Evolutionary conservation across 257 asterid species (phyloP).

Genomic region (Orobanche coerulescens): DNA sequence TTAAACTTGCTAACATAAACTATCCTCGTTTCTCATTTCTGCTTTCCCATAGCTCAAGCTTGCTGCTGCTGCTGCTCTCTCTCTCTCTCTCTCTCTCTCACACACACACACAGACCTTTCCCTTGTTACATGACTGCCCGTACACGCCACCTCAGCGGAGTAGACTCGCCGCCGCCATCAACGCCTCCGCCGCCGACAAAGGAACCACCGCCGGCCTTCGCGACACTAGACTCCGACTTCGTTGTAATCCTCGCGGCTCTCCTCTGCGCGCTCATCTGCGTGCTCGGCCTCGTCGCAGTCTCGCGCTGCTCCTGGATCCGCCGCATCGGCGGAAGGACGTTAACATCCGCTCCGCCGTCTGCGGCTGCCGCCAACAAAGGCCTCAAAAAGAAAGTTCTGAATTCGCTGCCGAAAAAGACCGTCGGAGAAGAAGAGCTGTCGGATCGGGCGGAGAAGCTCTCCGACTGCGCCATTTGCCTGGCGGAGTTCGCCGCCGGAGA

Average conservation of each 20-base stretch:
- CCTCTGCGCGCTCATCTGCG: slow-evolving; percentile 51
- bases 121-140: slow-evolving; percentile 36
- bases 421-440: slow-evolving; percentile 23
- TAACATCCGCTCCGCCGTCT: not conserved
- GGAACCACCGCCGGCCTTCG: slow-evolving; percentile 17
- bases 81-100: slow-evolving; percentile 14
- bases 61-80: not conserved
- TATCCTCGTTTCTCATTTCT: not conserved
- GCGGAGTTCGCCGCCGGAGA: slow-evolving; percentile 46
- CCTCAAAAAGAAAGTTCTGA: slow-evolving; percentile 39
- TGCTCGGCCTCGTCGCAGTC: slow-evolving; percentile 48
- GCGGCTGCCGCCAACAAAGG: slow-evolving; percentile 42
- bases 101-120: not conserved
- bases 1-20: slow-evolving; percentile 5
- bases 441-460: slow-evolving; percentile 24
- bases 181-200: slow-evolving; percentile 15
- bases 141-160: slow-evolving; percentile 33
- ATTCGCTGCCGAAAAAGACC: slow-evolving; percentile 35
- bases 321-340: slow-evolving; percentile 23
- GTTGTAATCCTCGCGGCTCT: slow-evolving; percentile 43
- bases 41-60: not conserved
- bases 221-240: slow-evolving; percentile 35
- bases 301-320: slow-evolving; percentile 51
- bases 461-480: slow-evolving; percentile 51
- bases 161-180: slow-evolving; percentile 24